Base-by-base conservation (phyloP, 495 filamentous ascomycete genomes). In the Diplogelasinospora grovesii region DNA sequence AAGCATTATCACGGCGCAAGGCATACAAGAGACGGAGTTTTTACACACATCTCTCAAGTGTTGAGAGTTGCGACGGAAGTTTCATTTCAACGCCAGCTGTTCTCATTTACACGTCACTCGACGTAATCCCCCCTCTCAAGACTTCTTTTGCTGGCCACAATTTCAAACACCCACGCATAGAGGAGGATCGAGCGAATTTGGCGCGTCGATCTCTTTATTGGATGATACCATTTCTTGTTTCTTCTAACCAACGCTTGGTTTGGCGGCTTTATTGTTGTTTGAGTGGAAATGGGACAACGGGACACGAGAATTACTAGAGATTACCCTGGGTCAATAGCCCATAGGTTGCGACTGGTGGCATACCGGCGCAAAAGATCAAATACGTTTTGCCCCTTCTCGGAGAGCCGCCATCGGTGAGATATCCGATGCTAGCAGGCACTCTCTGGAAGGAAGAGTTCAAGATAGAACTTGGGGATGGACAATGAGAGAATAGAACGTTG, bases 271-370 rank as follows among this genome's bases (percentile, higher is more conserved):
- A n/a, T 34, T 36, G 13, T 27, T 21, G 27, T 7, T 1, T 15
- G 14, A n/a, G 21, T 7, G 11, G 45, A 18, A 11, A 23, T 21
- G 20, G 13, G 13, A 18, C 1, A 37, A 45, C 30, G 42, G 41
- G 48, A 31, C 18, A 49, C 16, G 35, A 43, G 43, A 23, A 47
- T 37, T 46, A 36, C 41, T 50, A 57, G 50, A 56, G 46, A 54
- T 29, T 48, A 48, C 50, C 51, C 48, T 48, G 54, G 54, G 54
- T 46, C 54, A 57, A 57, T 40, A 54, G 42, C 54, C 54, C 54
- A 33, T n/a, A n/a, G n/a, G n/a, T 41, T 36, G 45, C 41, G 36
- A 47, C 16, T 19, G 20, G 15, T 10, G 31, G n/a, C 29, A 18
- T 18, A 24, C 11, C 30, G 19, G 4, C 10, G 13, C 4, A 16